These are phyloP conservation scores for Zygosaccharomyces bailii DNA, from an alignment of 805 yeast genomes.

Conservation along the genomic window DNA sequence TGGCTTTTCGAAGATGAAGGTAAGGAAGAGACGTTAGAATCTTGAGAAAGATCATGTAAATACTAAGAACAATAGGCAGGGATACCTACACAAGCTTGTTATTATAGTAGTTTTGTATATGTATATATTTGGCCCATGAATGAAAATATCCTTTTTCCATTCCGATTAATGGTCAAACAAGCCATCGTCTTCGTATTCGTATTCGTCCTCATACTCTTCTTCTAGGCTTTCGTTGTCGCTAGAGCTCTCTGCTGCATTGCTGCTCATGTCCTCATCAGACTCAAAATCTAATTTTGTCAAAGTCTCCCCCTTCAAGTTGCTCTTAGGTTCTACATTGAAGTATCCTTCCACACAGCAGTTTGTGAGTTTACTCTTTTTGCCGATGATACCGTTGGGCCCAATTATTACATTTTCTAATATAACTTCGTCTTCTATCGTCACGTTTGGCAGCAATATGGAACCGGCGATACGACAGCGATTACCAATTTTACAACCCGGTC, in stretches of 20 bases:
- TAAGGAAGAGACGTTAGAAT: constrained; percentile 10
- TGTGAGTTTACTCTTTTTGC: constrained; percentile 59
- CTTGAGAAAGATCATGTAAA: constrained; percentile 13
- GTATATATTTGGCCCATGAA: neutral
- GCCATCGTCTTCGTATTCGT: constrained; percentile 52
- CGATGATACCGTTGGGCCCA: constrained; percentile 66
- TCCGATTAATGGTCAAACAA: constrained; percentile 48
- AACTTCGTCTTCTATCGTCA: constrained; percentile 72
- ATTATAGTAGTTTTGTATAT: neutral
- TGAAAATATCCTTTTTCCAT: constrained; percentile 2
- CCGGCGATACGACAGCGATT: constrained; percentile 85
- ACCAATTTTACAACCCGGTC: constrained; percentile 72
- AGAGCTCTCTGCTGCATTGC: constrained; percentile 34
- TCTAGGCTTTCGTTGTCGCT: constrained; percentile 29
- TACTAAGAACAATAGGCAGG: constrained; percentile 9
- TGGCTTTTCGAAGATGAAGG: constrained; percentile 44
- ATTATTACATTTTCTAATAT: constrained; percentile 77
- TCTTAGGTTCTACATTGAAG: constrained; percentile 59
- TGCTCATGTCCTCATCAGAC: constrained; percentile 26
- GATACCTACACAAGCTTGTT: constrained; percentile 6
- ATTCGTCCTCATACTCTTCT: constrained; percentile 38
- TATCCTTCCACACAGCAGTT: constrained; percentile 85
- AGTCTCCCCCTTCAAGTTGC: constrained; percentile 55
- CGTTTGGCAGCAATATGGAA: constrained; percentile 71
- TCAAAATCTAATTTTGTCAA: constrained; percentile 38